These are phyloP conservation scores for Thymus mandschuricus DNA, from an alignment of 257 asterid species.

Conservation along the genomic window DNA sequence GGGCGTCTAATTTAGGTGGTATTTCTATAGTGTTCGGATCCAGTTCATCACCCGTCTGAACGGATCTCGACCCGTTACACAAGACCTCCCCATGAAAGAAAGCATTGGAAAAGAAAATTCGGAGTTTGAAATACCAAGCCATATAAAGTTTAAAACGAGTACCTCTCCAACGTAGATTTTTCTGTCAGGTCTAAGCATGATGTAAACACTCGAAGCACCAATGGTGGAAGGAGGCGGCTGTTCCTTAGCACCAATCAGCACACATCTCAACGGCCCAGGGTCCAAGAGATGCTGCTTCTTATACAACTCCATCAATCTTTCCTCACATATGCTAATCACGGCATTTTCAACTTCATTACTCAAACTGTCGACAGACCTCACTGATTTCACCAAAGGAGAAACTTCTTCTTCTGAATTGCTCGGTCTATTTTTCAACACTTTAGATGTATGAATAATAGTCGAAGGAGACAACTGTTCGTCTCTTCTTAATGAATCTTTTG, in stretches of 20 bases:
- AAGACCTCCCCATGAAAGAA: not conserved
- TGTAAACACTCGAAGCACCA: constrained; percentile 80
- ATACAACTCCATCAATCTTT: constrained; percentile 41
- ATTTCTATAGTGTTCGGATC: not conserved
- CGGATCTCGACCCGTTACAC: not conserved
- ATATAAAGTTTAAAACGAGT: constrained; percentile 25
- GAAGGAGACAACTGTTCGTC: constrained; percentile 26
- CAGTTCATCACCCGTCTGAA: not conserved
- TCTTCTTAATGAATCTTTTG: constrained; percentile 32
- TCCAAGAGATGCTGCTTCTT: constrained; percentile 39
- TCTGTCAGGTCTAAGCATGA: constrained; percentile 76
- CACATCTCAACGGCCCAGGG: constrained; percentile 47
- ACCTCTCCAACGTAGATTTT: constrained; percentile 90
- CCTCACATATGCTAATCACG: constrained; percentile 49
- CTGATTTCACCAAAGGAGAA: constrained; percentile 32
- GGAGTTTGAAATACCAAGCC: not conserved
- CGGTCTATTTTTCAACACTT: constrained; percentile 26
- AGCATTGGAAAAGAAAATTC: not conserved
- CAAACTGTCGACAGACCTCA: constrained; percentile 37
- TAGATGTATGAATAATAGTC: constrained; percentile 24
- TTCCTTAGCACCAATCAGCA: constrained; percentile 70
- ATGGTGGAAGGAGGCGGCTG: constrained; percentile 97
- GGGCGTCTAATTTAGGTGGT: not conserved
- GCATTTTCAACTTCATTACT: constrained; percentile 59
- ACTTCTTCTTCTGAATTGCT: constrained; percentile 28